A percentile compares a stretch with the other conserved stretches of the same genome.
Conservation (phyloP, 495 filamentous ascomycete genomes). For the Neurospora sp. region DNA sequence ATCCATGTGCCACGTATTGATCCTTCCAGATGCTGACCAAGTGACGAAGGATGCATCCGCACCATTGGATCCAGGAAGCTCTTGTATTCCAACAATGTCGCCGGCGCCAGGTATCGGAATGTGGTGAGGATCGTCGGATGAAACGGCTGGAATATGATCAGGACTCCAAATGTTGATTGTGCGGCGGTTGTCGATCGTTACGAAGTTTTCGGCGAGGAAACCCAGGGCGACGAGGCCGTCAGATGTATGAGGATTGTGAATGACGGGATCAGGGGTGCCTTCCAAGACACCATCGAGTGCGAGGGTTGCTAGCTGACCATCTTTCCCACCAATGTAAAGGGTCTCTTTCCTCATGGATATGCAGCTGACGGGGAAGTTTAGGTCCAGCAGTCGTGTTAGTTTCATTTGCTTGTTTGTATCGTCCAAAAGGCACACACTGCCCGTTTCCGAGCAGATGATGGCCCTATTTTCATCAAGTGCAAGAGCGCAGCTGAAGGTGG, state of each 20-base stretch:
- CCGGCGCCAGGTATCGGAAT: constrained; percentile 58
- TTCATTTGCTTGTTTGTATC: constrained; percentile 61
- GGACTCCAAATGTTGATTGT: constrained; percentile 57
- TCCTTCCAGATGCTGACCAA: constrained; percentile 67
- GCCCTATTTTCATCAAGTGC: constrained; percentile 60
- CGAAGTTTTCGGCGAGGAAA: constrained; percentile 53
- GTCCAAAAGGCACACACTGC: constrained; percentile 70
- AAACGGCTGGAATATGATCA: constrained; percentile 22
- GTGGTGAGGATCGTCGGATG: constrained; percentile 21
- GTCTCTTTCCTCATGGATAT: constrained; percentile 38
- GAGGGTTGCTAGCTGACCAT: constrained; percentile 32
- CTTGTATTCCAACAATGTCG: constrained; percentile 66
- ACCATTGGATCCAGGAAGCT: constrained; percentile 45
- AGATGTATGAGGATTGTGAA: constrained; percentile 19
- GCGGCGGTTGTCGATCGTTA: constrained; percentile 65
- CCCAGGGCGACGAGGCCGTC: constrained; percentile 53
- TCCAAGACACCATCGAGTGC: constrained; percentile 31
- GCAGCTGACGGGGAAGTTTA: constrained; percentile 53
- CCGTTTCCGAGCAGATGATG: constrained; percentile 62
- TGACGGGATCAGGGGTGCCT: constrained; percentile 13
- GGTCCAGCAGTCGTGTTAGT: constrained; percentile 50
- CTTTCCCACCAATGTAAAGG: constrained; percentile 34
- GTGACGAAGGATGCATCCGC: constrained; percentile 68
- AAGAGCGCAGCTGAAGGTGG: constrained; percentile 70
- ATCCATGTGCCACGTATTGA: constrained; percentile 71